A percentile compares a stretch with the other conserved stretches of the same genome.
Evolutionary conservation across 2,329 filamentous ascomycete species (phyloP).

Genomic region (Zarea fungicola): DNA sequence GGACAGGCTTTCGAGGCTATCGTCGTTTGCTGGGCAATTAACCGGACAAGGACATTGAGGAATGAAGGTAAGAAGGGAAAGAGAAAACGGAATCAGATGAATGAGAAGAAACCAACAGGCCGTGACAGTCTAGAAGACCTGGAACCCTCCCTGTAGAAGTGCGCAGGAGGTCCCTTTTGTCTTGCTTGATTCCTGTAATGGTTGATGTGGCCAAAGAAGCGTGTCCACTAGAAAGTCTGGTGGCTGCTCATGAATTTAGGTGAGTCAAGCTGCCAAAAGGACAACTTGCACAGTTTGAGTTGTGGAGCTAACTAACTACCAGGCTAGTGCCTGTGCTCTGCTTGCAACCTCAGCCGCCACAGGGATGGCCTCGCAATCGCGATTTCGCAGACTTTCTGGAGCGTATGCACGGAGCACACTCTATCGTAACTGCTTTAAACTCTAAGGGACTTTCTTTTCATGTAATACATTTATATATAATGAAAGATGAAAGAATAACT

Average conservation of each 20-base stretch:
- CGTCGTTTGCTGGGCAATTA: neutral
- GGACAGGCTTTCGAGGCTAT: neutral
- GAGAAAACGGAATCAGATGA: neutral
- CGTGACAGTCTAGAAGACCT: neutral
- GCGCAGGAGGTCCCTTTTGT: slow-evolving; percentile 3
- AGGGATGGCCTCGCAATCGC: too few relatives aligned
- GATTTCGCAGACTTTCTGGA: too few relatives aligned
- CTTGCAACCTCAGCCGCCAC: neutral
- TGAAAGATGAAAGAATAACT: too few relatives aligned
- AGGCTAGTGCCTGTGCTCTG: too few relatives aligned
- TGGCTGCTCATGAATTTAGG: neutral
- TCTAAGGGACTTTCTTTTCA: too few relatives aligned
- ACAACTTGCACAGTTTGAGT: slow-evolving; percentile 27
- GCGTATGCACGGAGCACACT: too few relatives aligned
- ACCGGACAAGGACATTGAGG: neutral
- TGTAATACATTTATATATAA: too few relatives aligned
- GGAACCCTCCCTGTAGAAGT: neutral
- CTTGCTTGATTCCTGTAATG: slow-evolving; percentile 1
- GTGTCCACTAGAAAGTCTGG: slow-evolving; percentile 1
- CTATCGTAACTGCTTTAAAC: too few relatives aligned
- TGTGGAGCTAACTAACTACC: slow-evolving; percentile 3
- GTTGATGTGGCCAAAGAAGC: slow-evolving; percentile 13
- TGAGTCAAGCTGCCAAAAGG: slow-evolving; percentile 24
- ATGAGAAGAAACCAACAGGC: neutral
- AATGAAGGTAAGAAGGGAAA: neutral